Base-by-base conservation (phyloP, 2,329 filamentous ascomycete species). In the Diaporthe caulivora region DNA sequence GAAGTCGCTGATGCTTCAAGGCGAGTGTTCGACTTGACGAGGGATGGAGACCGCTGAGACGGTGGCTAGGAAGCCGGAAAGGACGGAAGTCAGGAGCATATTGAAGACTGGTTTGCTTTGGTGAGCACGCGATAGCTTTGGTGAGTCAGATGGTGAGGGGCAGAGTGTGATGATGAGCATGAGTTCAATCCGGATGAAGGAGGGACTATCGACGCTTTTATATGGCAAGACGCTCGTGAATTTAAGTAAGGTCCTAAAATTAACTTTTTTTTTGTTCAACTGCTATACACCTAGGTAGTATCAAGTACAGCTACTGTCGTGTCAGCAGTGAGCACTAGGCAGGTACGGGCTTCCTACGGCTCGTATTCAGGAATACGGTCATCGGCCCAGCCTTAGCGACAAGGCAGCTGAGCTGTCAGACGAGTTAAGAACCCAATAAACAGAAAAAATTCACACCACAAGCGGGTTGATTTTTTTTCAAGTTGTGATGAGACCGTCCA, bases 301-400 rank as follows among this genome's bases (percentile, higher is more conserved):
- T 18, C 21, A 31, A 44, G 18, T 4, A 15, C 9, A 24, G 26
- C 21, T 31, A 17, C 58, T 21, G 31, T 47, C 18, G 15, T 40
- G 55, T 64, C 58, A 64, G 58, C 58, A 44, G 40, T 64, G 58
- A 64, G 58, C 58, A 47, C 58, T 64, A 64, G 26, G 40, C 58
- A 26, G 58, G 17, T 47, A 29, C 54, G 40, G 24, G 40, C 15
- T 47, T 64, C 58, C 58, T 47, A 31, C 58, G 40, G 17, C 18
- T 64, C 58, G 58, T 64, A 47, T 64, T 13, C 40, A 64, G 26
- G 26, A 64, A 64, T 64, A 64, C 58, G 58, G 42, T 31, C 42
- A 47, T 47, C 40, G 40, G 26, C 24, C 10, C 15, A 7, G 11
- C 40, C 40, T n/a, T 26, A 13, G 17, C 11, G 9, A 31, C 5